phyloP scores from a whole-genome alignment of 2,329 filamentous ascomycete genomes.

The Dryadomyces quercivorus region DNA sequence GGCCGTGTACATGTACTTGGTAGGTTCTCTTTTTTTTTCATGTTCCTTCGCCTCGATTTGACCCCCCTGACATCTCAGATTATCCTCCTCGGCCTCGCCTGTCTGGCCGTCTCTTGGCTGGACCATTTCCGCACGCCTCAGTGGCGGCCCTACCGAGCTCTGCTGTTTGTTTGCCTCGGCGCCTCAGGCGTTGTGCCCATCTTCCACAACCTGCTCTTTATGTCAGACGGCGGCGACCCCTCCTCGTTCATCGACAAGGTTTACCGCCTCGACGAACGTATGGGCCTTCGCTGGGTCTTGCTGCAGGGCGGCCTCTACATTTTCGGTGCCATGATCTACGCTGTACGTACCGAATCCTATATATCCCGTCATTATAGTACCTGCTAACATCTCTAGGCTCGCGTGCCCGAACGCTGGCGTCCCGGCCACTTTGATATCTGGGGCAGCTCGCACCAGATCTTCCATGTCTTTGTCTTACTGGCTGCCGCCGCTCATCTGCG shows the following conservation, averaged over 20 bases:
- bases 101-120: constrained; percentile 62
- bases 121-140: constrained; percentile 73
- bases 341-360: constrained; percentile 36
- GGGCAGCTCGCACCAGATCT: constrained; percentile 92
- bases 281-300: constrained; percentile 71
- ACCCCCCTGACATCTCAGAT: not conserved
- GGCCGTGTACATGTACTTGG: constrained; percentile 62
- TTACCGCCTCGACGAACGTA: constrained; percentile 52
- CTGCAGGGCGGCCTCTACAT: constrained; percentile 78
- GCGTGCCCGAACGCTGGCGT: constrained; percentile 69
- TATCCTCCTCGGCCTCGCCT: constrained; percentile 58
- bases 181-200: constrained; percentile 75
- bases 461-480: constrained; percentile 77
- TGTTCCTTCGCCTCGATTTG: not conserved
- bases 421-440: constrained; percentile 81
- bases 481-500: constrained; percentile 73
- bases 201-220: constrained; percentile 50
- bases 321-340: constrained; percentile 74
- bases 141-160: constrained; percentile 74
- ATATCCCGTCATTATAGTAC: no score
- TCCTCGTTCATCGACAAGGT: constrained; percentile 42
- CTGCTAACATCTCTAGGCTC: constrained; percentile 32
- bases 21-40: constrained; percentile 25
- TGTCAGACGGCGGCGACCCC: not conserved
- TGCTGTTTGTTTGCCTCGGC: constrained; percentile 84